Percentiles rank a stretch among this genome's conserved stretches.
These are phyloP conservation scores for Lipomyces orientalis DNA, from an alignment of 805 yeast species.

Conservation along the genomic window DNA sequence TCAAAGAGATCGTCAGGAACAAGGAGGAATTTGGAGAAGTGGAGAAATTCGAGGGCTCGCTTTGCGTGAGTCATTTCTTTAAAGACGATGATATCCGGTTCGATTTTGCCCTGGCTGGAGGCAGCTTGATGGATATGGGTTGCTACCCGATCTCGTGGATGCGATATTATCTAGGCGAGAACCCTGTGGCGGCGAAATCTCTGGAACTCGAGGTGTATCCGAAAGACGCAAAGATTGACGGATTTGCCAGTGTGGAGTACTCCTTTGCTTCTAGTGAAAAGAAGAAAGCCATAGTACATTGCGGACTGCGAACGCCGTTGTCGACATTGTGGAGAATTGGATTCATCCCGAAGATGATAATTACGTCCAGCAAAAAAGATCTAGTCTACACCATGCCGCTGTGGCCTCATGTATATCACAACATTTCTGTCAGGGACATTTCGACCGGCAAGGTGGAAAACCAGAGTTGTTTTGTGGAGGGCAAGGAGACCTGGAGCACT, in stretches of 20 bases:
- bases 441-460: constrained; percentile 20
- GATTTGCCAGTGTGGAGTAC: constrained; percentile 20
- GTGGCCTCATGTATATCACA: constrained; percentile 24
- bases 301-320: constrained; percentile 25
- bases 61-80: constrained; percentile 3
- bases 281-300: constrained; percentile 14
- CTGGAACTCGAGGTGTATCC: constrained; percentile 3
- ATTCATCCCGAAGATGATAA: constrained; percentile 17
- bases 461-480: constrained; percentile 12
- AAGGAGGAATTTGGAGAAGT: constrained; percentile 31
- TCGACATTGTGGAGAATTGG: constrained; percentile 18
- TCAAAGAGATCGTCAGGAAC: constrained; percentile 23
- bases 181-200: constrained; percentile 25
- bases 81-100: constrained; percentile 20
- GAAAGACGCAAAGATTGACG: constrained; percentile 23
- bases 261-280: constrained; percentile 16
- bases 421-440: constrained; percentile 25
- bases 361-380: constrained; percentile 29
- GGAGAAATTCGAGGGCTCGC: constrained; percentile 17
- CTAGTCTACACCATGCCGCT: constrained; percentile 22
- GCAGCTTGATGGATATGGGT: constrained; percentile 34
- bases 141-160: constrained; percentile 37
- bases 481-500: constrained; percentile 32
- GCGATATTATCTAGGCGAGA: constrained; percentile 24
- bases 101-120: constrained; percentile 26